Conservation (phyloP, 305 asterid genomes). For the Solanum chacoense region DNA sequence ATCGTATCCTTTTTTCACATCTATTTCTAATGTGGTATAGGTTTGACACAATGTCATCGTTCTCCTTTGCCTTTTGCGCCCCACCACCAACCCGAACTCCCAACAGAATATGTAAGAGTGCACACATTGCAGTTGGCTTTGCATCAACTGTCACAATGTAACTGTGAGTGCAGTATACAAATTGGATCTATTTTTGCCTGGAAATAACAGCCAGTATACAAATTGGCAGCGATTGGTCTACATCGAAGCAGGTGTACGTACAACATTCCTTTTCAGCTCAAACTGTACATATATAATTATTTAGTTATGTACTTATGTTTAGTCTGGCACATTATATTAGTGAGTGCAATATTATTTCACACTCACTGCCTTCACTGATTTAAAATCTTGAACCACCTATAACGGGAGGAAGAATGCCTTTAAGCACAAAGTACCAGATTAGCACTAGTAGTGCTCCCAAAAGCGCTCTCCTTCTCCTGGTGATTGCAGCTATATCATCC, state of each 20-base stretch:
- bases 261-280: background rate
- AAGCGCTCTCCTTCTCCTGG: constrained; percentile 8
- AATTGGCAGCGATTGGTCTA: background rate
- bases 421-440: background rate
- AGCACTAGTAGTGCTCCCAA: background rate
- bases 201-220: background rate
- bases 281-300: too few species aligned
- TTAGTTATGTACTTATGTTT: background rate
- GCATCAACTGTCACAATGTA: background rate
- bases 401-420: background rate
- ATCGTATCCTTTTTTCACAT: background rate
- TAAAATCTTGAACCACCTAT: background rate
- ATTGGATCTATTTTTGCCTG: background rate
- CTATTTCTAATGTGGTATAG: background rate
- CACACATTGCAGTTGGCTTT: background rate
- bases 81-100: background rate
- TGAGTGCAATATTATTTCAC: background rate
- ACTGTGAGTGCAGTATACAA: background rate
- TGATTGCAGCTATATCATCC: constrained; percentile 3
- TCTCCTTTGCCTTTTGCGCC: background rate
- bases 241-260: background rate
- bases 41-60: background rate
- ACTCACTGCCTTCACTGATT: background rate
- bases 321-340: background rate
- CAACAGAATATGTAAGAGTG: background rate